Base-by-base conservation (phyloP, 2,329 filamentous ascomycete genomes). In the Spiromastix sp. region DNA sequence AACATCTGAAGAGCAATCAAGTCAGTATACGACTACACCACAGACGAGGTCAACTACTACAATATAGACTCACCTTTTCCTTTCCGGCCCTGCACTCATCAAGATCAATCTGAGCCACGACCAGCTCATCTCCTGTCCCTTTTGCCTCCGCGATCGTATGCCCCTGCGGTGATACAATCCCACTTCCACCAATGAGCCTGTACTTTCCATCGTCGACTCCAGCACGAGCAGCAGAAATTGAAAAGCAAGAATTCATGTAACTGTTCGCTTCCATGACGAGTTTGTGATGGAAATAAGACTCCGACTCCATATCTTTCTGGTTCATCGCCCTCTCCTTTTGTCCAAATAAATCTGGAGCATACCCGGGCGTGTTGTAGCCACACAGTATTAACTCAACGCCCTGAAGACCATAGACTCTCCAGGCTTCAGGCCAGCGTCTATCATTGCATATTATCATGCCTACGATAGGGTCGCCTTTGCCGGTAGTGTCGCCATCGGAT, bases 391-490 rank as follows among this genome's bases (percentile, higher is more conserved):
- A 16, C 12, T 34, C 24, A 5, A 27, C 32, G 7, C 22, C 32
- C 16, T 34, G 24, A 7, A 34, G 15, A 13, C 16, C 32, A 11
- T 21, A 28, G 12, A 18, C 15, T 5, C 24, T 16, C 32, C 22
- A 26, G 32, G 32, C 17, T 17, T 27, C 22, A 10, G 22, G 32
- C 21, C 22, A 34, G 32, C 22, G 22, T 10, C 32, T 19, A 12
- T 34, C 32, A 5, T 34, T 34, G 21, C 32, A 34, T 4, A 34
- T 34, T n/a, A 34, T 34, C 32, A 34, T 34, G 10, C 22, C 22
- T n/a, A 28, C 7, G n/a, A 28, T 34, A 9, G 24, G 16, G 15
- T 34, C 24, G 4, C 32, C 24, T 15, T 26, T 34, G 3, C 24
- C 32, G 4, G 13, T 9, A 7, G 24, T 28, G 22, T 28, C 10